phyloP scores from a whole-genome alignment of 2,329 filamentous ascomycete species.

The Coniochaeta sp. region DNA sequence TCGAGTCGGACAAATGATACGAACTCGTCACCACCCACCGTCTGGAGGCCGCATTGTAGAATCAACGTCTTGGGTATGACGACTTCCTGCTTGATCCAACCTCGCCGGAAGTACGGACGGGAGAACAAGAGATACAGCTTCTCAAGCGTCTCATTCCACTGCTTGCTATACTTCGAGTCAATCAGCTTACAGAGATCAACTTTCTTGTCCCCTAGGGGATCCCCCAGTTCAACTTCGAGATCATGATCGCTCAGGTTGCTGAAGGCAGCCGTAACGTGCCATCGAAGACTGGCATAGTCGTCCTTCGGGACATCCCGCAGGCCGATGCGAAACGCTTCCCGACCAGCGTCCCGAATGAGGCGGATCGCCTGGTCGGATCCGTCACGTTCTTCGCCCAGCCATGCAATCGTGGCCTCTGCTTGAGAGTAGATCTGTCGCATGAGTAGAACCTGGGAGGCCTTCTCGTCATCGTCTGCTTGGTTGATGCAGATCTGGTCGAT shows the following conservation, averaged over 20 bases:
- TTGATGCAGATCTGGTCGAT: constrained; percentile 12
- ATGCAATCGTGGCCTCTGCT: not conserved
- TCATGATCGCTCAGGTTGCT: not conserved
- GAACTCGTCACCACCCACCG: not conserved
- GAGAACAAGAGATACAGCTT: not conserved
- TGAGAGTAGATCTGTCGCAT: not conserved
- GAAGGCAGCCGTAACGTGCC: not conserved
- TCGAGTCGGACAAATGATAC: not conserved
- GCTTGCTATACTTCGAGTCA: not conserved
- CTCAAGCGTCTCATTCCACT: not conserved
- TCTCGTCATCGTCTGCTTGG: constrained; percentile 1
- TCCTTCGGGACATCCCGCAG: not conserved
- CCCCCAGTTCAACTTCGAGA: not conserved
- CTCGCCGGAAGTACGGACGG: not conserved
- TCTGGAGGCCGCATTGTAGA: not conserved
- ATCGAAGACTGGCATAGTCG: not conserved
- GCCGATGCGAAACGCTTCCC: not conserved
- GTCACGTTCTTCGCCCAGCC: not conserved
- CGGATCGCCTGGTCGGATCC: not conserved
- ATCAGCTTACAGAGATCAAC: not conserved
- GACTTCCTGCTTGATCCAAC: not conserved
- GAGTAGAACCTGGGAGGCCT: not conserved
- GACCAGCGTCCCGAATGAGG: not conserved
- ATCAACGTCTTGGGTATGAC: not conserved
- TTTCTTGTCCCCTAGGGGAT: not conserved